These are phyloP conservation scores for Lactuca saligna DNA, from an alignment of 129 eudicot species.

Conservation along the genomic window DNA sequence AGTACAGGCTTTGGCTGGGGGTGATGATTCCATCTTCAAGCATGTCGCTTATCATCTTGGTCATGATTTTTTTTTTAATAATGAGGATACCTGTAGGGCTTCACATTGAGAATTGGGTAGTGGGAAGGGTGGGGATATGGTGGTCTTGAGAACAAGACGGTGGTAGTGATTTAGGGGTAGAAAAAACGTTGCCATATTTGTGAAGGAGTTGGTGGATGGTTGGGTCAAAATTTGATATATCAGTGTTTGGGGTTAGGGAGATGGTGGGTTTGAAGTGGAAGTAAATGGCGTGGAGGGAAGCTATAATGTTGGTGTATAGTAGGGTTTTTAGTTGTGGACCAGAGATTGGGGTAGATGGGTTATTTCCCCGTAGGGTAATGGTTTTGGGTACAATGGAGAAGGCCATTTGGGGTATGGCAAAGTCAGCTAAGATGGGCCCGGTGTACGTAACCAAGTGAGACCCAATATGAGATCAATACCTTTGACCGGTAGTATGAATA, in stretches of 20 bases:
- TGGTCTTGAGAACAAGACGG: conserved; percentile 2
- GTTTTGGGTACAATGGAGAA: not conserved
- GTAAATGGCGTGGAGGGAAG: not conserved
- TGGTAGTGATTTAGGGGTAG: not conserved
- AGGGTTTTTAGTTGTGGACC: not conserved
- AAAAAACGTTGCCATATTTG: not conserved
- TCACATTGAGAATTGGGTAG: not conserved
- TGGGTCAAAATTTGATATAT: not conserved
- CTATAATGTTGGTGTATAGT: not conserved
- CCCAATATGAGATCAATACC: not conserved
- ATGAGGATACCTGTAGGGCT: not conserved
- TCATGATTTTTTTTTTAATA: not conserved
- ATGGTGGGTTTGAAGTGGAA: too few species aligned
- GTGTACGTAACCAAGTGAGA: not conserved
- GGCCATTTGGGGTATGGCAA: not conserved
- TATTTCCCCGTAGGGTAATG: not conserved
- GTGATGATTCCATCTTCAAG: not conserved
- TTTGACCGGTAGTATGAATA: not conserved
- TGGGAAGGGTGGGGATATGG: not conserved
- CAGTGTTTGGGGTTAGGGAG: too few species aligned
- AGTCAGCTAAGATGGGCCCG: not conserved
- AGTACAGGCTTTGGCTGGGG: not conserved
- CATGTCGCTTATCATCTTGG: not conserved
- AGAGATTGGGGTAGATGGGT: not conserved
- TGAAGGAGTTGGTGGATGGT: not conserved